phyloP scores from a whole-genome alignment of 169 alveolate species.

The Perkinsus marinus region DNA sequence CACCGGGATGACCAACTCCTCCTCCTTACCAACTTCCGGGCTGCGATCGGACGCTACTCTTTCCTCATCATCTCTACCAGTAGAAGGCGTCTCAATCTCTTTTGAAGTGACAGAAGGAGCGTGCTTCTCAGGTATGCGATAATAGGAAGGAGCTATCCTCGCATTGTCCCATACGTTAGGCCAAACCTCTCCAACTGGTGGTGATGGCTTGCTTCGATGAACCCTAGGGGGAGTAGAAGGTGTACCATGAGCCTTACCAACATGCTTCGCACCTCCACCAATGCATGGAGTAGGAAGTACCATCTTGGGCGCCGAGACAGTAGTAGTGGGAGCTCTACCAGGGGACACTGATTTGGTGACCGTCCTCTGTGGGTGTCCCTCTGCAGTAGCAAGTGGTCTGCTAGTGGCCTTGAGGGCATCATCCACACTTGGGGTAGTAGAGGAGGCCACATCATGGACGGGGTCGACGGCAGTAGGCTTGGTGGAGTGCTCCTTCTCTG shows the following conservation, averaged over 20 bases:
- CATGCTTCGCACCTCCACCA: neutral
- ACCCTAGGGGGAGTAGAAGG: neutral
- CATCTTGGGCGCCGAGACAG: neutral
- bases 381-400: no score
- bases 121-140: neutral
- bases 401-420: neutral
- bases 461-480: no score
- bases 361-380: no score
- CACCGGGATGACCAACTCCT: no score
- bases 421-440: neutral
- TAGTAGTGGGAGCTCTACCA: neutral
- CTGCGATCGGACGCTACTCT: no score
- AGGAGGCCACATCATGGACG: neutral
- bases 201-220: neutral
- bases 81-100: neutral
- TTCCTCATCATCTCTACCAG: neutral
- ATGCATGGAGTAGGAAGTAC: neutral
- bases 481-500: neutral
- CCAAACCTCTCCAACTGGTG: neutral
- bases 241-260: neutral
- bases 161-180: neutral
- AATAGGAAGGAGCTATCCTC: neutral
- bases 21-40: no score
- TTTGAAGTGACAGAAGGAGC: neutral
- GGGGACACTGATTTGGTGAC: neutral